These are phyloP conservation scores for Firmiana major DNA, from an alignment of 345 rosid species.

Conservation along the genomic window DNA sequence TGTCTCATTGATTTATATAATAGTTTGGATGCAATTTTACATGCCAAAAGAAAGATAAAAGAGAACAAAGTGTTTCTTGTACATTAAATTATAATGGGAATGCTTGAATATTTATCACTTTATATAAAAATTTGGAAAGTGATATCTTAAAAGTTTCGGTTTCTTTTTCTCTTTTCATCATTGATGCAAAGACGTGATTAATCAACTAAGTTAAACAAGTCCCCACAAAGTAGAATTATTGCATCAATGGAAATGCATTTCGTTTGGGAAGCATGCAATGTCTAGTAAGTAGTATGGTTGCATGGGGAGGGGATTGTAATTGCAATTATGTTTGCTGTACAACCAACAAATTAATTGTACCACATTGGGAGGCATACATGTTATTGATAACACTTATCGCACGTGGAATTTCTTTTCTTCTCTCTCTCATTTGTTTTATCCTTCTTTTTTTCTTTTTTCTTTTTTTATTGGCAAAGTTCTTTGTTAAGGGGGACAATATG, in stretches of 20 bases:
- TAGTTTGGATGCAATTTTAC: not conserved
- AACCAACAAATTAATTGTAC: not conserved
- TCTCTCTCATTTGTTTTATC: not conserved
- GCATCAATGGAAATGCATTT: not conserved
- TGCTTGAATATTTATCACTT: too few species aligned
- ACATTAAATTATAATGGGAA: too few species aligned
- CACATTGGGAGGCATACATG: not conserved
- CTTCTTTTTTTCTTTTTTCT: not conserved
- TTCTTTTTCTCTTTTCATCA: too few species aligned
- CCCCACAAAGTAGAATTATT: not conserved
- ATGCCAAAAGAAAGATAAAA: not conserved
- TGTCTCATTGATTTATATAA: not conserved
- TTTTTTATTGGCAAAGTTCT: not conserved
- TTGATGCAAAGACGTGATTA: not conserved
- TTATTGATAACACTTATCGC: not conserved
- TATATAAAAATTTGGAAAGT: too few species aligned
- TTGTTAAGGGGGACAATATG: not conserved
- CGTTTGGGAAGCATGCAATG: conserved; percentile 1
- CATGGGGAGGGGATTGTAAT: not conserved
- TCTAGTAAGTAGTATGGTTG: not conserved
- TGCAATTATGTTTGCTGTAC: not conserved
- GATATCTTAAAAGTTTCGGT: too few species aligned
- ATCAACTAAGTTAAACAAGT: not conserved
- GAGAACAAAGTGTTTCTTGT: too few species aligned
- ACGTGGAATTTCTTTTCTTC: not conserved